These are phyloP conservation scores for Thraustotheca clavata DNA, from an alignment of 352 stramenopile species.

Conservation along the genomic window DNA sequence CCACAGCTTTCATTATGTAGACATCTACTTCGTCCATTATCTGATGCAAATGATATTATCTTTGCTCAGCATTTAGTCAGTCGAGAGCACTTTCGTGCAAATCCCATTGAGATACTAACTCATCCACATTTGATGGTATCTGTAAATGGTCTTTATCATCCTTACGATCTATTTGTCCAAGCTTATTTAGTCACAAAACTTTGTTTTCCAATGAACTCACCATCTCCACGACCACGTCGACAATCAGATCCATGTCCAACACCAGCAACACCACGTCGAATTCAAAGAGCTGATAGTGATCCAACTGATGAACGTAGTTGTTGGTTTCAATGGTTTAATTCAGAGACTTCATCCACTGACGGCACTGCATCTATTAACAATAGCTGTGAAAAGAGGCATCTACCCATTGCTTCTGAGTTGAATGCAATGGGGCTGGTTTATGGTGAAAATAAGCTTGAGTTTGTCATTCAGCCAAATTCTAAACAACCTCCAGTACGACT, in stretches of 20 bases:
- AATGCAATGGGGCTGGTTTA: constrained; percentile 43
- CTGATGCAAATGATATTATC: constrained; percentile 41
- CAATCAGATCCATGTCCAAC: not conserved
- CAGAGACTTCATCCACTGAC: not conserved
- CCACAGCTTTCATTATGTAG: constrained; percentile 71
- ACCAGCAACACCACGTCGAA: not conserved
- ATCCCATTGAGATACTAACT: constrained; percentile 33
- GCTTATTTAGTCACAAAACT: constrained; percentile 52
- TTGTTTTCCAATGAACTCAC: constrained; percentile 44
- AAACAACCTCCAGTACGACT: constrained; percentile 30
- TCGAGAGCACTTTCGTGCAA: constrained; percentile 48
- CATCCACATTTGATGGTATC: constrained; percentile 53
- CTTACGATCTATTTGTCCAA: constrained; percentile 51
- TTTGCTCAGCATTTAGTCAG: constrained; percentile 62
- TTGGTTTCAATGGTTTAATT: constrained; percentile 30
- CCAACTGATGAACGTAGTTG: not conserved
- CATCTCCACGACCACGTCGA: not conserved
- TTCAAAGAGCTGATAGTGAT: not conserved
- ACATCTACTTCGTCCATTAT: constrained; percentile 36
- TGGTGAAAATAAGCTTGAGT: constrained; percentile 65
- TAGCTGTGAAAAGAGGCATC: not conserved
- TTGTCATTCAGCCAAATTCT: constrained; percentile 32
- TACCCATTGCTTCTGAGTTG: constrained; percentile 47
- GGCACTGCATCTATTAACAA: not conserved
- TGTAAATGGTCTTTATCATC: constrained; percentile 46